Base-by-base conservation (phyloP, 768 basidiomycete genomes). In the Agaricus subrufescens region DNA sequence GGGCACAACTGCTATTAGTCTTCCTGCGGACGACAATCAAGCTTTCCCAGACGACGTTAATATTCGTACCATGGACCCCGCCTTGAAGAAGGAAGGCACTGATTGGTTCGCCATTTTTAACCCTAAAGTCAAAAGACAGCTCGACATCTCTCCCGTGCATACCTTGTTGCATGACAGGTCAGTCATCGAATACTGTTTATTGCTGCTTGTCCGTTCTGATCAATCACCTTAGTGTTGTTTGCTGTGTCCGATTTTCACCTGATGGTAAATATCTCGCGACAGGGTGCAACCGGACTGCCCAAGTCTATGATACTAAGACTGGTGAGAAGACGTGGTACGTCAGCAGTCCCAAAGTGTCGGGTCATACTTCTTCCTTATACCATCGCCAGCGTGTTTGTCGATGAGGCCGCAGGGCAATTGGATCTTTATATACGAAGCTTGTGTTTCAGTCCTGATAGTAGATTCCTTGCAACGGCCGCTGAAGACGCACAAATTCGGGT, bases 381-480 rank as follows among this genome's bases (percentile, higher is more conserved):
- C n/a, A n/a, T n/a, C n/a, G n/a, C n/a, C n/a, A 93, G 90, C 61
- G 83, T 92, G 1, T 76, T 96, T 29, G 75, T 81, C 46, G 93
- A 96, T 71, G 89, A 92, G 54, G 69, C 74, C 15, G 83, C 84
- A 2, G 82, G 76, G 0, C 85, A 87, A 64, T 75, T 81, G 27
- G 94, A 96, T 68, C 71, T 95, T 60, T 98, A 98, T 70, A 96
- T 80, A 57, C 91, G 95, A 63, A 97, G 94, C 65, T 93, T 97
- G 26, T 82, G 87, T 59, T 94, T 95, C 71, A 92, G 89, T 29
- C 87, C 89, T n/a, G 91, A 94, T 65, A 92, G 94, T 40, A 91
- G 89, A 66, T 85, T 76, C 61, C 81, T 94, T 34, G 93, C 93
- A 19, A 94, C 93, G 4, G 94, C 92, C 12, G 91, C 94, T 0